These are phyloP conservation scores for Lizanozyma gosingica DNA, from an alignment of 1,139 yeast species.

Conservation along the genomic window DNA sequence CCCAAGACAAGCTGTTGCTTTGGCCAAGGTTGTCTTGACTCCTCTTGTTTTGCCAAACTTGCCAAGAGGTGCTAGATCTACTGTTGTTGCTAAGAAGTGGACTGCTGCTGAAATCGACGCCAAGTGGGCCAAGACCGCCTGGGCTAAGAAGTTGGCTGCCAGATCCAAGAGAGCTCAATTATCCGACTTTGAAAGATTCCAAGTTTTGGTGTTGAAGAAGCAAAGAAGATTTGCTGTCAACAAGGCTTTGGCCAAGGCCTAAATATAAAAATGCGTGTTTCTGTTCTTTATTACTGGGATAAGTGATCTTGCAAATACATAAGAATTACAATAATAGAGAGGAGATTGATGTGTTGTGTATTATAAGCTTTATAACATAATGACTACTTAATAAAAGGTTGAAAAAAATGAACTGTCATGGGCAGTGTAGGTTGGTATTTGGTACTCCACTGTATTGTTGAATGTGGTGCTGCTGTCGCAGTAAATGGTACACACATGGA, in stretches of 20 bases:
- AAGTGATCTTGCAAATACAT: too few species aligned
- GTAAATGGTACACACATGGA: too few species aligned
- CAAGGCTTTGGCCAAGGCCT: conserved; percentile 43
- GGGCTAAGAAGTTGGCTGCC: conserved; percentile 98
- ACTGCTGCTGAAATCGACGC: conserved; percentile 79
- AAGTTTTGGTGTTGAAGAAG: conserved; percentile 93
- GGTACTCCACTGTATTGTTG: too few species aligned
- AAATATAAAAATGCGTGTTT: conserved; percentile 6
- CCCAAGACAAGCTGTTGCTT: conserved; percentile 84
- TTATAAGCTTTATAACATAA: neutral
- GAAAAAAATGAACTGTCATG: neutral
- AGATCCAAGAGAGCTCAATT: conserved; percentile 88
- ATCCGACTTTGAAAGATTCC: conserved; percentile 99
- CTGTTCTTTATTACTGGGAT: too few species aligned
- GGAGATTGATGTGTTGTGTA: neutral
- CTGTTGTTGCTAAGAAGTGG: conserved; percentile 87
- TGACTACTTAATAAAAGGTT: neutral
- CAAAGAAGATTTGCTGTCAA: conserved; percentile 93
- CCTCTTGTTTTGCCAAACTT: conserved; percentile 77
- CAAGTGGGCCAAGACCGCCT: conserved; percentile 88
- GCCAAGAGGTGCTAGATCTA: conserved; percentile 93
- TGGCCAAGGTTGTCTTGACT: conserved; percentile 86
- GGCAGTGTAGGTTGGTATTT: too few species aligned
- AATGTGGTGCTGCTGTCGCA: too few species aligned
- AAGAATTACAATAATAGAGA: too few species aligned